These are phyloP conservation scores for Rhodamnia rubescens DNA, from an alignment of 345 rosid species.

Conservation along the genomic window DNA sequence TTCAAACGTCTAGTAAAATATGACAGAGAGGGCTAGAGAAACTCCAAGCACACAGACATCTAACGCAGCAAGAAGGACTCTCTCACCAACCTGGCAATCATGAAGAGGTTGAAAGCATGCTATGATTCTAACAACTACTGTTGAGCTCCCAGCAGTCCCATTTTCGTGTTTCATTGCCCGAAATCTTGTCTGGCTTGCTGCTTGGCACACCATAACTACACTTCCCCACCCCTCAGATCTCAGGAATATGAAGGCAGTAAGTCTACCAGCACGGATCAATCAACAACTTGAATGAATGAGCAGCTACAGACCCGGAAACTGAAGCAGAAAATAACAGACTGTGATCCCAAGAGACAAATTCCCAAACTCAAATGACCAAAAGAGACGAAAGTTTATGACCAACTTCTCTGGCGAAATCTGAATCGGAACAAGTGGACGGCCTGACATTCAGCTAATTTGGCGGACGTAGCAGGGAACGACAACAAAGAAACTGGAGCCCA, in stretches of 20 bases:
- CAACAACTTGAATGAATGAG: neutral
- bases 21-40: neutral
- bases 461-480: constrained; percentile 10
- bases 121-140: constrained; percentile 81
- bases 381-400: neutral
- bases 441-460: constrained; percentile 25
- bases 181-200: constrained; percentile 90
- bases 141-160: constrained; percentile 72
- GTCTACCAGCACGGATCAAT: neutral
- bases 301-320: neutral
- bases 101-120: constrained; percentile 96
- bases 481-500: constrained; percentile 36
- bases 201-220: constrained; percentile 98
- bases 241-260: neutral
- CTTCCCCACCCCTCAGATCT: constrained; percentile 16
- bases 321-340: neutral
- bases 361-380: neutral
- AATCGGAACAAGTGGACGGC: neutral
- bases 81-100: constrained; percentile 83
- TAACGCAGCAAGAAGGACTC: neutral
- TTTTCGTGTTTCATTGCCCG: constrained; percentile 83
- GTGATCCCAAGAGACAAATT: neutral
- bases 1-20: neutral
- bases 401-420: neutral
- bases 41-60: neutral